These are phyloP conservation scores for Fusarium heterosporum DNA, from an alignment of 2,329 filamentous ascomycete genomes.

Conservation along the genomic window DNA sequence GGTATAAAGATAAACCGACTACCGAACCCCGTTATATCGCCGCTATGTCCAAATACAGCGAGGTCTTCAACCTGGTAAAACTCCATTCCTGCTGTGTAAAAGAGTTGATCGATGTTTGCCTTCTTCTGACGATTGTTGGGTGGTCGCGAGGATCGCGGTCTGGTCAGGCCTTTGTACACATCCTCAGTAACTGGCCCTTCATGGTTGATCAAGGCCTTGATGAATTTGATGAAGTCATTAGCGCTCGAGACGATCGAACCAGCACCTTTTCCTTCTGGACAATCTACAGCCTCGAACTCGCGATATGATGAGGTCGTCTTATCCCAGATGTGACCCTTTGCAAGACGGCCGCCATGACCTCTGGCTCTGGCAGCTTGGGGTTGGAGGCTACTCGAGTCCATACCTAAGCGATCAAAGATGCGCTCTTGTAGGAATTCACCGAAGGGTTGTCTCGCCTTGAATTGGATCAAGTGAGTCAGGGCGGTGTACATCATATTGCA, in stretches of 20 bases:
- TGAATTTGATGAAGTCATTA: conserved; percentile 48
- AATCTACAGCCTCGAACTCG: conserved; percentile 14
- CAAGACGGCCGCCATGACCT: not conserved
- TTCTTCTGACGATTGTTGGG: conserved; percentile 20
- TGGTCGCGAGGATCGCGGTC: conserved; percentile 32
- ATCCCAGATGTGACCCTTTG: conserved; percentile 26
- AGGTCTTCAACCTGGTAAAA: conserved; percentile 37
- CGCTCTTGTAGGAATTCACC: not conserved
- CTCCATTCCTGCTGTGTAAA: conserved; percentile 45
- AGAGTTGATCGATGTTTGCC: conserved; percentile 9
- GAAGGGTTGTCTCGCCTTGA: not conserved
- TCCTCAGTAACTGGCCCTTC: conserved; percentile 41
- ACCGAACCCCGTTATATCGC: conserved; percentile 42
- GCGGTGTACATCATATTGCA: conserved; percentile 31
- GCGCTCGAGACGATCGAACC: conserved; percentile 47
- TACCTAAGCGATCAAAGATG: conserved; percentile 1
- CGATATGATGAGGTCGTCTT: not conserved
- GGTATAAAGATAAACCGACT: conserved; percentile 48
- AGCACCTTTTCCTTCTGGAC: conserved; percentile 48
- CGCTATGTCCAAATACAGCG: conserved; percentile 45
- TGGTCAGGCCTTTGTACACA: conserved; percentile 41
- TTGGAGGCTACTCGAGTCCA: conserved; percentile 14
- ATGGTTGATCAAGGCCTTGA: conserved; percentile 45
- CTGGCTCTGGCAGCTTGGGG: not conserved
- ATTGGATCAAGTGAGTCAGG: conserved; percentile 3